These are phyloP conservation scores for Pseudocercospora crystallina DNA, from an alignment of 2,329 filamentous ascomycete genomes.

Conservation along the genomic window DNA sequence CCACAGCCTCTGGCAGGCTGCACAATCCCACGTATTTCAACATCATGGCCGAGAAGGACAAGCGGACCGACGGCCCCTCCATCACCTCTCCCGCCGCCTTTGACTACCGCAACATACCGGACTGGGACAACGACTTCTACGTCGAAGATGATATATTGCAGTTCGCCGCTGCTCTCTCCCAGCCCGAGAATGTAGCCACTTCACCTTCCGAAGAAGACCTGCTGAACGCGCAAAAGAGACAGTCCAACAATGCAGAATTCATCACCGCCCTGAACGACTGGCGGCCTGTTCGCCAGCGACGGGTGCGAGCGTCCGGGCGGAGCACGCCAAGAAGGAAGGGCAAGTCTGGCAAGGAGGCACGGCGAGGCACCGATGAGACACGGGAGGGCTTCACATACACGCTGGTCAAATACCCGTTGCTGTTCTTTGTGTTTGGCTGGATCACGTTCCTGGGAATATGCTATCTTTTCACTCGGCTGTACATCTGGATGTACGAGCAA, in stretches of 20 bases:
- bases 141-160: conserved; percentile 68
- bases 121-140: conserved; percentile 76
- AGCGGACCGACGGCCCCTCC: conserved; percentile 53
- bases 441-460: conserved; percentile 68
- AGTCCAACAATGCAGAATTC: conserved; percentile 53
- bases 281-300: conserved; percentile 77
- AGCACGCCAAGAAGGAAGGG: conserved; percentile 24
- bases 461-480: conserved; percentile 80
- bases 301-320: conserved; percentile 41
- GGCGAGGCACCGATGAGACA: conserved; percentile 76
- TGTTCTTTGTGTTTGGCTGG: conserved; percentile 79
- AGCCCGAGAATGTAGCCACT: conserved; percentile 61
- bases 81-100: conserved; percentile 49
- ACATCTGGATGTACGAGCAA: conserved; percentile 91
- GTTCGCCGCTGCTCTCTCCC: conserved; percentile 79
- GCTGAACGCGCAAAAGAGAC: conserved; percentile 34
- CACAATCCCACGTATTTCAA: too few species aligned
- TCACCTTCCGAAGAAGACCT: conserved; percentile 63
- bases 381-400: conserved; percentile 89
- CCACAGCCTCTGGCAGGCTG: too few species aligned
- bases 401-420: conserved; percentile 86
- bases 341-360: conserved; percentile 40
- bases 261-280: conserved; percentile 94
- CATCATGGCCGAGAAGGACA: conserved; percentile 46
- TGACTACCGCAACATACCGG: conserved; percentile 71